Conservation (phyloP, 179 eudicot species). For the Silene coronaria region DNA sequence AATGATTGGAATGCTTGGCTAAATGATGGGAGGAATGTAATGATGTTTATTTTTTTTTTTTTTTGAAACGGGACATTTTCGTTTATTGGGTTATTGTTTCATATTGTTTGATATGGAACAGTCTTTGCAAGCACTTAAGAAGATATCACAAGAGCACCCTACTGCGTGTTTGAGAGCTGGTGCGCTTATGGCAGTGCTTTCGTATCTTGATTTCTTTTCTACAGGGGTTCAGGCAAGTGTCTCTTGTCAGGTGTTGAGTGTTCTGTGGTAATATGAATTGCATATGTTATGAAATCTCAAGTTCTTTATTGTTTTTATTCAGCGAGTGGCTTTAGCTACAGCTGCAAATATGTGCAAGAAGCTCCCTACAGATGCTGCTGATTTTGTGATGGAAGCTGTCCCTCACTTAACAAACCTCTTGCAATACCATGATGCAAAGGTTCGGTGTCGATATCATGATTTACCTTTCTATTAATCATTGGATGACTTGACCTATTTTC, state of each 20-base stretch:
- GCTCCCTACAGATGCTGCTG: conserved; percentile 96
- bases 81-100: conserved; percentile 1
- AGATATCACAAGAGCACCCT: conserved; percentile 96
- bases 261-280: not conserved
- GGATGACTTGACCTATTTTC: not conserved
- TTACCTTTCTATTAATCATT: not conserved
- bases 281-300: not conserved
- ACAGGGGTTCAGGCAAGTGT: conserved; percentile 88
- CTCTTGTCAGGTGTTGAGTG: not conserved
- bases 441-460: conserved; percentile 18
- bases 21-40: not conserved
- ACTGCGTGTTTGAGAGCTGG: conserved; percentile 98
- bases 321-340: conserved; percentile 95
- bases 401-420: conserved; percentile 90
- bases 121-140: conserved; percentile 98
- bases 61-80: too few species aligned
- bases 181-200: conserved; percentile 96
- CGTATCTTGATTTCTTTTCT: conserved; percentile 95
- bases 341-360: conserved; percentile 99
- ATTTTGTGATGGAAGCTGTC: conserved; percentile 99
- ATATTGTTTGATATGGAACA: conserved; percentile 26
- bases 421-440: conserved; percentile 98
- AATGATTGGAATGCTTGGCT: not conserved
- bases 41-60: not conserved
- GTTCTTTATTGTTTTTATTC: conserved; percentile 9